Evolutionary conservation across 768 basidiomycete species (phyloP), one percentile per base, ranked within the genome.

Genomic region (Hypholoma sublateritium): DNA sequence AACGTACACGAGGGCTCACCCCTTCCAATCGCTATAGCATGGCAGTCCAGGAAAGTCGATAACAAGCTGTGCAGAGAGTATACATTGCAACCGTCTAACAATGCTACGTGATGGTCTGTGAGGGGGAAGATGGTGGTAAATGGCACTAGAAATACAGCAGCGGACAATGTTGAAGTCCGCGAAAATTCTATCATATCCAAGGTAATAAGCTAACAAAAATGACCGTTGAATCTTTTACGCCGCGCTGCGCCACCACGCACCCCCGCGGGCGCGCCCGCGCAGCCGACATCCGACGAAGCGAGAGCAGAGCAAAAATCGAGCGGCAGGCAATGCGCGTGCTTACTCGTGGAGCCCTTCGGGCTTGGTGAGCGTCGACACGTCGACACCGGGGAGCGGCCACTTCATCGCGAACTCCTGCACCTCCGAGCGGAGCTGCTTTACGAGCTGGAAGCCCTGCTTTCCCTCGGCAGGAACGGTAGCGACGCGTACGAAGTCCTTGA

Each of bases 311-410:
- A 43, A 25, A n/a, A 60, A 36, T 14, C 17, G 50, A 50, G 32
- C 8, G 28, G 21, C 32, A 17, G 32, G 16, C 16, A 43, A 43
- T 5, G 32, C 1, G 14, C 17, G n/a, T 25, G 22, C 59, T 66
- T 73, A 75, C 56, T 84, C 82, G 64, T 83, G 74, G 55, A 88
- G 74, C 22, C 89, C 90, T 37, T 77, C 81, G 44, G 89, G 89
- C 68, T 84, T 81, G 62, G 72, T 64, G 57, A 84, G 64, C 34
- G 67, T 73, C 5, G 70, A 52, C 8, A 77, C 76, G 60, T 84
- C 79, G 17, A 93, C 87, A 73, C 97, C 97, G 49, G 97, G 97
- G 13, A 99, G 77, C 2, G 97, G 97, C 92, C 90, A 99, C 74
- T 80, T 80, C 65, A 77, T 82, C 14, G 95, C 93, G 66, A 98